Percentiles rank a stretch among this genome's conserved stretches.
These are phyloP conservation scores for Fusarium humuli DNA, from an alignment of 2,329 filamentous ascomycete genomes.

Conservation along the genomic window DNA sequence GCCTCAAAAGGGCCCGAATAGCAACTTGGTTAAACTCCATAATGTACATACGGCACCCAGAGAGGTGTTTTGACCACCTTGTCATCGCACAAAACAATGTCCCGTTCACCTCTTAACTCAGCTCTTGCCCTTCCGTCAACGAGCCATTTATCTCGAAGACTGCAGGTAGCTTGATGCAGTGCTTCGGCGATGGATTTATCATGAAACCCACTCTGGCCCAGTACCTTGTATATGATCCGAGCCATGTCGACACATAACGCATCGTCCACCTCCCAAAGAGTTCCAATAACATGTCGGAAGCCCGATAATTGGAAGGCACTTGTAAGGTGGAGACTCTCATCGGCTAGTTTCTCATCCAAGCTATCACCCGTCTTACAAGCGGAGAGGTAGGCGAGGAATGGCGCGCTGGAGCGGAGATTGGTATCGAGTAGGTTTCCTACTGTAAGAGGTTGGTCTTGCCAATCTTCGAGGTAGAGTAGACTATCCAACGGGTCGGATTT, in stretches of 20 bases:
- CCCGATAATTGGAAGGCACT: background rate
- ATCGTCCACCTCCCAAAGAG: background rate
- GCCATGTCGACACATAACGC: background rate
- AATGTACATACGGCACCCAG: background rate
- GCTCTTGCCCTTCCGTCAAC: background rate
- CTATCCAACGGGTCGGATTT: background rate
- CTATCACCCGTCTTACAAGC: background rate
- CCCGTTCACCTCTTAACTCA: background rate
- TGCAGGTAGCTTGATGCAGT: background rate
- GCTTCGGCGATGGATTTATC: background rate
- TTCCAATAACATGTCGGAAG: background rate
- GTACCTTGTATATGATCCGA: background rate
- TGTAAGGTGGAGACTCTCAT: background rate
- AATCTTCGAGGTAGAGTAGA: background rate
- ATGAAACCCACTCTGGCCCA: background rate
- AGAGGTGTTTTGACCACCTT: background rate
- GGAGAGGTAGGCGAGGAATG: background rate
- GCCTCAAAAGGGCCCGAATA: too few relatives aligned
- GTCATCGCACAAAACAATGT: background rate
- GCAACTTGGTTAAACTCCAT: background rate
- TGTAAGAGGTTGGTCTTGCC: background rate
- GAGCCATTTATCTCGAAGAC: accelerated
- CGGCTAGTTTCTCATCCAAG: background rate
- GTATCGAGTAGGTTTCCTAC: background rate
- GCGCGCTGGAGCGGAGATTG: background rate